These are phyloP conservation scores for Rhododendron molle DNA, from an alignment of 148 eudicot species.

Conservation along the genomic window DNA sequence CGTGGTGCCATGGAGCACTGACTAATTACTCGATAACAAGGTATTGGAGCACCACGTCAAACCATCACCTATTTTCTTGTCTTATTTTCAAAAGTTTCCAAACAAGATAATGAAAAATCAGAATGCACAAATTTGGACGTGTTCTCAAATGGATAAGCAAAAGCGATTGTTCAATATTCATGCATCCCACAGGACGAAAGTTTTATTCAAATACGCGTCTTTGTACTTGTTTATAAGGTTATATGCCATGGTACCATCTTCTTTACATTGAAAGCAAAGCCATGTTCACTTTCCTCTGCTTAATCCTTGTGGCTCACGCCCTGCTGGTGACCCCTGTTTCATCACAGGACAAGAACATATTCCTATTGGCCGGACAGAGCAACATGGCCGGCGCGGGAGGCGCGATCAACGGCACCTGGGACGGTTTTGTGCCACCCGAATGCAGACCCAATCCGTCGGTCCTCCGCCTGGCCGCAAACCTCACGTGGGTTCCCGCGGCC, in stretches of 20 bases:
- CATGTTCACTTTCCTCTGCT: not conserved
- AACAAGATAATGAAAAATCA: too few relatives aligned
- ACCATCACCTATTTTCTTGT: too few relatives aligned
- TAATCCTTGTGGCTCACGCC: not conserved
- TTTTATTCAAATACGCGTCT: not conserved
- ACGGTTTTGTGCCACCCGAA: conserved; percentile 23
- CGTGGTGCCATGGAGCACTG: too few relatives aligned
- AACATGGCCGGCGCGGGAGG: conserved; percentile 51
- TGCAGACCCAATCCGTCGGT: conserved; percentile 12
- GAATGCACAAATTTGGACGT: too few relatives aligned
- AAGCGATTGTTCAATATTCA: too few relatives aligned
- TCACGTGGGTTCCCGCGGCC: conserved; percentile 22
- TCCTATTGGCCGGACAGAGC: conserved; percentile 43
- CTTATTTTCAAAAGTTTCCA: too few relatives aligned
- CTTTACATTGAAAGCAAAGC: not conserved
- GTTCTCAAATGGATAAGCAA: too few relatives aligned
- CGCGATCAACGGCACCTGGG: conserved; percentile 22
- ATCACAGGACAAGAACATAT: conserved; percentile 8
- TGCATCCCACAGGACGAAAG: too few relatives aligned
- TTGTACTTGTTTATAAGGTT: too few relatives aligned
- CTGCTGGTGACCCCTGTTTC: not conserved
- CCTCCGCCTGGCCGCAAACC: conserved; percentile 11
- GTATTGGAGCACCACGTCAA: too few relatives aligned
- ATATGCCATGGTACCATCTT: too few relatives aligned
- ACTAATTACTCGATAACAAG: too few relatives aligned